Percentiles rank a stretch among this genome's conserved stretches.
These are phyloP conservation scores for Mimosa bimucronata DNA, from an alignment of 306 rosid genomes.

Conservation along the genomic window DNA sequence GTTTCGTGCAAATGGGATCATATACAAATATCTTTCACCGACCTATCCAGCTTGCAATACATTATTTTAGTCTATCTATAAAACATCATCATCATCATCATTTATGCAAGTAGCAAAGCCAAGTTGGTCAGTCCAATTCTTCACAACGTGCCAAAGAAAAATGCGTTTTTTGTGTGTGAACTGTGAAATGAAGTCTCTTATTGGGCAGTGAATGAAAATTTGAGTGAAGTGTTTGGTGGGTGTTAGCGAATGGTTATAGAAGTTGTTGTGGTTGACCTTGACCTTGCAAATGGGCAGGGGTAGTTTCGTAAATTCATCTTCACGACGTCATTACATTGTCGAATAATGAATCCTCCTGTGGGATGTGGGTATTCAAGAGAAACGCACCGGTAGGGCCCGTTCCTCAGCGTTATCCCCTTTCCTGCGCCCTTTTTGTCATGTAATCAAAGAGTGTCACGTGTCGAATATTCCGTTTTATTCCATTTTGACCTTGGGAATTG, in stretches of 20 bases:
- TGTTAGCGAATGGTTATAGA: background rate
- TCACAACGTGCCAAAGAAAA: background rate
- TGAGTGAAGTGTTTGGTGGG: background rate
- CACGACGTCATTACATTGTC: too few species aligned
- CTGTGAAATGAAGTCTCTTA: too few species aligned
- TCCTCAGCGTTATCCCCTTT: background rate
- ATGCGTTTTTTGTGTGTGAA: background rate
- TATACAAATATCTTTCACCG: background rate
- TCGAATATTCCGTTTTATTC: background rate
- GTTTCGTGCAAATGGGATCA: background rate
- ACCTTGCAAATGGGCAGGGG: background rate
- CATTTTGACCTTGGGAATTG: background rate
- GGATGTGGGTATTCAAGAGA: background rate
- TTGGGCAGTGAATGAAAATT: too few species aligned
- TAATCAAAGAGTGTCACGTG: background rate
- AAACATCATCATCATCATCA: too few species aligned
- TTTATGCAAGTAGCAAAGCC: background rate
- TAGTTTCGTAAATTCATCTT: too few species aligned
- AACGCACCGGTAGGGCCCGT: background rate
- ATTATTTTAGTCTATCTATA: too few species aligned
- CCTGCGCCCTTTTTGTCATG: background rate
- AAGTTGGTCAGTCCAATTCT: background rate
- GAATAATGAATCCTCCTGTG: background rate
- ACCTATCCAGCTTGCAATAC: background rate
- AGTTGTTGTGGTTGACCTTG: background rate